phyloP scores from a whole-genome alignment of 2,329 filamentous ascomycete genomes.

The Shiraia bambusicola region DNA sequence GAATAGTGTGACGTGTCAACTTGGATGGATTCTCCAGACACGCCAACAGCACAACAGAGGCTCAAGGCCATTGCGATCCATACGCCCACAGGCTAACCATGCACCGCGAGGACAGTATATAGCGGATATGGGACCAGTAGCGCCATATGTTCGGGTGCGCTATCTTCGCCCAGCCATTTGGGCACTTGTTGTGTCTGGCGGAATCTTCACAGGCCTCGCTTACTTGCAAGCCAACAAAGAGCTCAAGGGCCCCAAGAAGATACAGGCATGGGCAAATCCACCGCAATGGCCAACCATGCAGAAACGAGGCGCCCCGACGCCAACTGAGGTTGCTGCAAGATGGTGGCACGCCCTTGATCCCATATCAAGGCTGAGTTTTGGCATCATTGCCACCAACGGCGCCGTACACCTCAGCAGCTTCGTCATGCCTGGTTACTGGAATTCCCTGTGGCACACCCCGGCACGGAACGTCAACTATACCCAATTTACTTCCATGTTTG shows the following conservation, averaged over 20 bases:
- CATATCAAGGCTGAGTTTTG: slow-evolving; percentile 29
- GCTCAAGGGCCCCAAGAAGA: slow-evolving; percentile 18
- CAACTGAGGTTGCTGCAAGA: slow-evolving; percentile 28
- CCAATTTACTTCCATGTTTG: slow-evolving; percentile 33
- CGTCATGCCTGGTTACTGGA: slow-evolving; percentile 25
- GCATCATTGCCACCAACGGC: slow-evolving; percentile 33
- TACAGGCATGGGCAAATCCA: slow-evolving; percentile 17
- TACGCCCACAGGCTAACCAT: slow-evolving; percentile 1
- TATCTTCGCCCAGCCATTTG: slow-evolving; percentile 35
- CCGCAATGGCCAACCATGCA: slow-evolving; percentile 17
- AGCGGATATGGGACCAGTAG: background rate
- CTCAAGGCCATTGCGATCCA: background rate
- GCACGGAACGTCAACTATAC: slow-evolving; percentile 33
- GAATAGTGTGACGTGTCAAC: no score
- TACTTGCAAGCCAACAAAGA: slow-evolving; percentile 33
- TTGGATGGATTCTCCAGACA: no score
- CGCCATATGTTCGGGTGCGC: slow-evolving; percentile 19
- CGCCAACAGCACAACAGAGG: background rate
- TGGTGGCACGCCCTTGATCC: slow-evolving; percentile 28
- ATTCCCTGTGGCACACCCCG: slow-evolving; percentile 34
- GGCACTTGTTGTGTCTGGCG: slow-evolving; percentile 28
- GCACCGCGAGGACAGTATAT: background rate
- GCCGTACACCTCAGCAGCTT: slow-evolving; percentile 31
- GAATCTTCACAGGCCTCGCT: slow-evolving; percentile 31
- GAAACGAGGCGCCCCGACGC: slow-evolving; percentile 22